Evolutionary conservation across 2,329 filamentous ascomycete species (phyloP), one percentile per base, ranked within the genome.

Genomic region (Botrytis galanthina): DNA sequence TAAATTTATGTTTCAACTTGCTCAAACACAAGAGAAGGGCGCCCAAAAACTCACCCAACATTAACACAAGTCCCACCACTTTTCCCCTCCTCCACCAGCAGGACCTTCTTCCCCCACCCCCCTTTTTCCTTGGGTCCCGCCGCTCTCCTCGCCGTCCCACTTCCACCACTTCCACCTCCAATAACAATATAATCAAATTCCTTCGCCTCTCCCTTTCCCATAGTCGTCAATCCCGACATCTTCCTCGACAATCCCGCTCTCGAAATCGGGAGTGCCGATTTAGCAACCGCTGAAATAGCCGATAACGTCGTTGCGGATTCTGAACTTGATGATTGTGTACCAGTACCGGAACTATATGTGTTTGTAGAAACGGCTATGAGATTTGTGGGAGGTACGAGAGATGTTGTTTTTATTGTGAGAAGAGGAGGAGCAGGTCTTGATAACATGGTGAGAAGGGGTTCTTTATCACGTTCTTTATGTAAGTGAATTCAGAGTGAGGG

Each of bases 141-240:
- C 22, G 85, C 85, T 78, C 85, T 81, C 74, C 85, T 83, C 63
- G 83, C 84, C 71, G 85, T 84, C 72, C 84, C 85, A 76, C 82
- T 84, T 37, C 85, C 86, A 73, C 86, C 85, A 76, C 83, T 84
- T 59, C 86, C 86, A 76, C 86, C 86, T 59, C 86, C 86, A 75
- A 87, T 84, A 74, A 87, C 86, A 71, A 87, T 86, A 76, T 85
- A 87, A 77, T 87, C 86, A 79, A 85, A 87, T 74, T 83, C 81
- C 74, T 84, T 83, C 46, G 81, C 79, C 59, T 48, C 32, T 18
- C 26, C 60, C n/a, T 29, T 35, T 8, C 20, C 44, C 42, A 14
- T 57, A 18, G 6, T 32, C 14, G 26, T 5, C 5, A 69, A n/a
- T 5, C 12, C 71, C 22, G 71, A 42, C 32, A 73, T 61, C 48